Percentiles rank a stretch among this genome's conserved stretches.
Conservation (phyloP, 345 rosid species). For the Crucihimalaya himalaica region DNA sequence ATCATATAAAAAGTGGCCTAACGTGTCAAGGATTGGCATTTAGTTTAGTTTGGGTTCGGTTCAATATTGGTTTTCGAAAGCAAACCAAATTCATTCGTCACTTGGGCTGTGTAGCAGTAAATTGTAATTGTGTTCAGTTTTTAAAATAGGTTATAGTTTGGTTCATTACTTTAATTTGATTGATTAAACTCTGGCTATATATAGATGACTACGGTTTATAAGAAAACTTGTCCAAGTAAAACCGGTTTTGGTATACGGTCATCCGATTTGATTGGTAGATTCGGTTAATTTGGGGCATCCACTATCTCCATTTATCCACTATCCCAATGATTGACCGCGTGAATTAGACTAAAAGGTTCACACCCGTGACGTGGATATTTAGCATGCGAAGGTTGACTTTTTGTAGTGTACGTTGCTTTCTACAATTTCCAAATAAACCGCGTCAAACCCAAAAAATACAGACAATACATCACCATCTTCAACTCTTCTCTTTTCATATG, state of each 20-base stretch:
- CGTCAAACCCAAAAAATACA: slow-evolving; percentile 2
- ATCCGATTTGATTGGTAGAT: not conserved
- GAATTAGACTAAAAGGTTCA: slow-evolving; percentile 11
- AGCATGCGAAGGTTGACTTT: slow-evolving; percentile 31
- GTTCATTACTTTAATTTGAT: not conserved
- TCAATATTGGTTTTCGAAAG: not conserved
- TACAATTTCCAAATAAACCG: slow-evolving; percentile 10
- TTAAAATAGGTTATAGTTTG: not conserved
- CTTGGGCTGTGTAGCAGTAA: not conserved
- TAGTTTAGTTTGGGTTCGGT: not conserved
- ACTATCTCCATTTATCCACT: not conserved
- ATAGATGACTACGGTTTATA: not conserved
- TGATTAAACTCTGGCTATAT: not conserved
- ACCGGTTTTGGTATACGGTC: not conserved
- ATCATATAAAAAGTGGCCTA: not conserved
- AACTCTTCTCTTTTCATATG: not conserved
- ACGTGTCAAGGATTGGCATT: slow-evolving; percentile 2
- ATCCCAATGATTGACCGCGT: slow-evolving; percentile 18
- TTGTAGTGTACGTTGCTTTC: not conserved
- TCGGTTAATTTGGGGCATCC: not conserved
- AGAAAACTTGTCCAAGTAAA: not conserved
- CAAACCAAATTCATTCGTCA: not conserved
- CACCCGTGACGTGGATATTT: not conserved
- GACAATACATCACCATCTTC: not conserved
- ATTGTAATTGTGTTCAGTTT: not conserved